Evolutionary conservation across 331 rosid species (phyloP).

Genomic region (Pyrus hybrid): DNA sequence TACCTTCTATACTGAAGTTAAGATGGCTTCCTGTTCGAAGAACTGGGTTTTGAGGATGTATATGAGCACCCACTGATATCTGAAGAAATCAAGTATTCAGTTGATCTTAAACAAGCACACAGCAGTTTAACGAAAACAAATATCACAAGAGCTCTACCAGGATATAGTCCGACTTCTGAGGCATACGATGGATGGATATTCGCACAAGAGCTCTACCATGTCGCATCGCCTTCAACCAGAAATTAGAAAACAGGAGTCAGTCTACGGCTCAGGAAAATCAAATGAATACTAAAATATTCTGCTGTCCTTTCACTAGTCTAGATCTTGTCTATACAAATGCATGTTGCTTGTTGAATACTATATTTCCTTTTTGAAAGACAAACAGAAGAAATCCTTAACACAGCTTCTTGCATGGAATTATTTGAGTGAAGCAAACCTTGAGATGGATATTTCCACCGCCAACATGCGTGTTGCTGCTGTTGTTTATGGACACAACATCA

Average conservation of each 20-base stretch:
- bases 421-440: slow-evolving; percentile 41
- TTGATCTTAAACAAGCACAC: slow-evolving; percentile 5
- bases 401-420: slow-evolving; percentile 7
- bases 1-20: slow-evolving; percentile 76
- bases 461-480: slow-evolving; percentile 40
- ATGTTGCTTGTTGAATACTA: not conserved
- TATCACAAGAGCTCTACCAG: slow-evolving; percentile 44
- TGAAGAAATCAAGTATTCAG: slow-evolving; percentile 29
- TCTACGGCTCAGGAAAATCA: slow-evolving; percentile 16
- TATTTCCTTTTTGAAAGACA: not conserved
- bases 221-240: slow-evolving; percentile 60
- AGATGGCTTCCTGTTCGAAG: slow-evolving; percentile 59
- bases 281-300: slow-evolving; percentile 5
- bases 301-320: not conserved
- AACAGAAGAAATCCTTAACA: not conserved
- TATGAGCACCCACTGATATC: slow-evolving; percentile 79
- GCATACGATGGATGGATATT: slow-evolving; percentile 48
- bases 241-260: slow-evolving; percentile 15
- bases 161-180: slow-evolving; percentile 66
- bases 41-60: slow-evolving; percentile 81
- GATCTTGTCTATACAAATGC: not conserved
- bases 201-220: slow-evolving; percentile 84
- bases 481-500: slow-evolving; percentile 56
- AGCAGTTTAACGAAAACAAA: not conserved
- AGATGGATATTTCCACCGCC: slow-evolving; percentile 53